phyloP scores from a whole-genome alignment of 768 basidiomycete genomes.

The Hemileccinum rubropunctum region DNA sequence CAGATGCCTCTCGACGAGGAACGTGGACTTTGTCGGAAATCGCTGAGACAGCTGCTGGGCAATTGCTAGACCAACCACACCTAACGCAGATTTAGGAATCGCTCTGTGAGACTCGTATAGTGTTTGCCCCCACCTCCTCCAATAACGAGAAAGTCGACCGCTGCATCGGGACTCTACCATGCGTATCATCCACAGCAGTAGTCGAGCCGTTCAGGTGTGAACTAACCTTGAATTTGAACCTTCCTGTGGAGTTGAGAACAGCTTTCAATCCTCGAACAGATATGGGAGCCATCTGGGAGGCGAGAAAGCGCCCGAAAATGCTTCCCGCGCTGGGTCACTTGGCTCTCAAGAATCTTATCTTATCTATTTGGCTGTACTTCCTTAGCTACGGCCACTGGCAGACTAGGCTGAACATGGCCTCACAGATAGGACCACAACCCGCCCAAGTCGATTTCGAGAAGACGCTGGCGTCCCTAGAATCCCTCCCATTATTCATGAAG shows the following conservation, averaged over 20 bases:
- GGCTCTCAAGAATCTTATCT: conserved; percentile 17
- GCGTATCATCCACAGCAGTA: neutral
- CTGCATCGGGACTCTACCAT: conserved; percentile 58
- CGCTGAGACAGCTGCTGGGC: conserved; percentile 67
- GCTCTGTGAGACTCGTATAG: neutral
- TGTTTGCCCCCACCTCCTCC: conserved; percentile 63
- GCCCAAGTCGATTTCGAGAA: conserved; percentile 27
- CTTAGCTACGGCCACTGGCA: no score
- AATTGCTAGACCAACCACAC: conserved; percentile 83
- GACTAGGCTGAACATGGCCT: conserved; percentile 16
- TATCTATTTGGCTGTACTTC: conserved; percentile 12
- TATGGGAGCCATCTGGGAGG: conserved; percentile 28
- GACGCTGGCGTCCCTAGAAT: conserved; percentile 50
- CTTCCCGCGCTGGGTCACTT: no score
- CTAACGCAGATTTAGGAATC: conserved; percentile 32
- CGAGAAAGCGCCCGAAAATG: no score
- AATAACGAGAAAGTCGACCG: conserved; percentile 81
- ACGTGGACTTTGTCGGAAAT: conserved; percentile 69
- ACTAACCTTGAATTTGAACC: conserved; percentile 59
- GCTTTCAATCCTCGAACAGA: conserved; percentile 50
- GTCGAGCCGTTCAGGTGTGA: neutral
- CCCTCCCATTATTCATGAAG: conserved; percentile 90
- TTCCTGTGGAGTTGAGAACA: conserved; percentile 59
- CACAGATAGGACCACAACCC: conserved; percentile 26
- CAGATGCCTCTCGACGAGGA: conserved; percentile 75